phyloP scores from a whole-genome alignment of 2,329 filamentous ascomycete species.

The Aureobasidium sp. region DNA sequence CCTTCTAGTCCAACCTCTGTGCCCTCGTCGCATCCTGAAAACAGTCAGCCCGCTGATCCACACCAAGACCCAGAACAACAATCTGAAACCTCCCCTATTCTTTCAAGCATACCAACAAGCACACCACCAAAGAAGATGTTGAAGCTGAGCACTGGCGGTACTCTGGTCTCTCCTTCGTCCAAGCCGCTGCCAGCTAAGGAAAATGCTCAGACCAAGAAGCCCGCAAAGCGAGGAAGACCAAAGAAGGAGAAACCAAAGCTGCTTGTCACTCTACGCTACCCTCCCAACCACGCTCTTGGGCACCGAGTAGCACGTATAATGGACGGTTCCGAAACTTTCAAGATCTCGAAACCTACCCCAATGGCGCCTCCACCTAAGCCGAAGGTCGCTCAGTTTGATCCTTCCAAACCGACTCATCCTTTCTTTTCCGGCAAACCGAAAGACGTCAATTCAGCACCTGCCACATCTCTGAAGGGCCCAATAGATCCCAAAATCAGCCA shows the following conservation, averaged over 20 bases:
- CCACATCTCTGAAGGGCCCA: conserved; percentile 21
- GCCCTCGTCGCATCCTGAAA: conserved; percentile 11
- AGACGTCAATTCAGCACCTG: conserved; percentile 16
- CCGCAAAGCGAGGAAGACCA: conserved; percentile 25
- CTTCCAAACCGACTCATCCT: conserved; percentile 53
- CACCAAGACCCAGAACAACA: neutral
- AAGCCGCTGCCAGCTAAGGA: conserved; percentile 21
- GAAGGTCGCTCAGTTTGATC: conserved; percentile 23
- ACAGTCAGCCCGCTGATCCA: neutral
- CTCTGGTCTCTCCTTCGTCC: conserved; percentile 37
- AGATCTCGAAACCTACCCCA: conserved; percentile 1
- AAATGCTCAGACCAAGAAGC: conserved; percentile 17
- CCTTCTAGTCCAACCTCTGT: conserved; percentile 10
- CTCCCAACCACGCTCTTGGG: conserved; percentile 43
- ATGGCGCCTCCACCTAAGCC: conserved; percentile 24
- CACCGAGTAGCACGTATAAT: conserved; percentile 59
- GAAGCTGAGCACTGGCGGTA: conserved; percentile 39
- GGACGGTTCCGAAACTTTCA: conserved; percentile 28
- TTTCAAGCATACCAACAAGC: neutral
- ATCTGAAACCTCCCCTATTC: neutral
- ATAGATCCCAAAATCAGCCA: neutral
- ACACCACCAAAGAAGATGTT: conserved; percentile 32
- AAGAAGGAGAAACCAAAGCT: conserved; percentile 23
- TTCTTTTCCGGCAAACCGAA: conserved; percentile 58
- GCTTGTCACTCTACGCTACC: conserved; percentile 42